Conservation (phyloP, 345 rosid species). For the Rhodamnia rubescens region DNA sequence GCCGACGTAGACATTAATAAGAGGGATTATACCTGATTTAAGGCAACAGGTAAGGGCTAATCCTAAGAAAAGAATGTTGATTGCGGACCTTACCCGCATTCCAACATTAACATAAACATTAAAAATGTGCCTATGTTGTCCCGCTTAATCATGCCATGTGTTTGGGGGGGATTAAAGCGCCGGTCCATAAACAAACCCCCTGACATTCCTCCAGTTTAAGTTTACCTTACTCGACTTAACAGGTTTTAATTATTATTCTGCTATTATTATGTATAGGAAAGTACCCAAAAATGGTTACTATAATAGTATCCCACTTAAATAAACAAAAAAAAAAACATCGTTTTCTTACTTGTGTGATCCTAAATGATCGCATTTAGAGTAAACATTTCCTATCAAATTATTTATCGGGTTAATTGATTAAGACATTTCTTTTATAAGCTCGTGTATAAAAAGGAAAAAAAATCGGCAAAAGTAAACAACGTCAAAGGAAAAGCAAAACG, state of each 20-base stretch:
- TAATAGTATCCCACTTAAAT: too few species aligned
- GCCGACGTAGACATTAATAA: background rate
- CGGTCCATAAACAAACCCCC: background rate
- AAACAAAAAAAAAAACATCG: too few species aligned
- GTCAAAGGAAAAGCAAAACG: background rate
- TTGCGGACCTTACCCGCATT: too few species aligned
- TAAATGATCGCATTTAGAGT: background rate
- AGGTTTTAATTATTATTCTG: accelerated
- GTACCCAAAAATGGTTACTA: too few species aligned
- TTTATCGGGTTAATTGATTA: background rate
- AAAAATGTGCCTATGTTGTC: background rate
- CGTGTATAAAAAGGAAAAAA: background rate
- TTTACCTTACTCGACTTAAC: too few species aligned
- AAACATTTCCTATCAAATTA: background rate
- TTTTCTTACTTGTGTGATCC: background rate
- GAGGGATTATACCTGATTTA: background rate
- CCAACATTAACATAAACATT: background rate
- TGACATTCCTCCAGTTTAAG: background rate
- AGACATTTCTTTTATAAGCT: background rate
- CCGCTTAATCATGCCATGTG: background rate
- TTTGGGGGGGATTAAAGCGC: background rate
- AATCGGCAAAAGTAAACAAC: background rate
- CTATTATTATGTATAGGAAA: background rate
- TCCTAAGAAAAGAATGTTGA: background rate
- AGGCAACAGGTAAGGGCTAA: background rate